These are phyloP conservation scores for Fusarium solani-melongenae DNA, from an alignment of 2,329 filamentous ascomycete genomes.

Conservation along the genomic window DNA sequence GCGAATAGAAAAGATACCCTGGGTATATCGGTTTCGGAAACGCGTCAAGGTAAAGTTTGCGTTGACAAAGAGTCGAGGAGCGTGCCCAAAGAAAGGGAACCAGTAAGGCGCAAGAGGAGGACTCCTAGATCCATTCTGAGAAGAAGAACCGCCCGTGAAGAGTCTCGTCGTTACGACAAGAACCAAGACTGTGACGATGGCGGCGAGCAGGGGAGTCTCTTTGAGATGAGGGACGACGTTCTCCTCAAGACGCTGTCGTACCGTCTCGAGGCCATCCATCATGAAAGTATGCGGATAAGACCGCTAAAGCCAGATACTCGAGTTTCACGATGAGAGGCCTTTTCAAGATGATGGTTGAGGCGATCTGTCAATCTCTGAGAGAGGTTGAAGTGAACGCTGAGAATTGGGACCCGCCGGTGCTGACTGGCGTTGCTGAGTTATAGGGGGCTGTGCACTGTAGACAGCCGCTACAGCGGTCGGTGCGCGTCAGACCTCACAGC, in stretches of 20 bases:
- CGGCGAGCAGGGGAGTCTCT: constrained; percentile 36
- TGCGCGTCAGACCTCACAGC: neutral
- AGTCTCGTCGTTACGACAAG: constrained; percentile 43
- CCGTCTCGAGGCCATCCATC: constrained; percentile 30
- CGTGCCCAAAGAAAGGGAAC: constrained; percentile 51
- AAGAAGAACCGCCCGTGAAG: constrained; percentile 48
- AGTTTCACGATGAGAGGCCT: neutral
- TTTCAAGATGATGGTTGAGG: constrained; percentile 2
- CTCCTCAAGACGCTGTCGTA: constrained; percentile 25
- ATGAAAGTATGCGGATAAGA: neutral
- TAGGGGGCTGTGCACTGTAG: constrained; percentile 32
- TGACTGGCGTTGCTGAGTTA: constrained; percentile 21
- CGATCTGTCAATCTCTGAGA: constrained; percentile 30
- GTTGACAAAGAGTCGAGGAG: constrained; percentile 46
- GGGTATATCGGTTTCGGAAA: constrained; percentile 46
- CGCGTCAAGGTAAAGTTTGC: constrained; percentile 45
- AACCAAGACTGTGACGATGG: constrained; percentile 40
- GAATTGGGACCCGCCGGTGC: constrained; percentile 30
- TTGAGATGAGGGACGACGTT: constrained; percentile 33
- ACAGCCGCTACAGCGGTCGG: constrained; percentile 2
- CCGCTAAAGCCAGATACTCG: neutral
- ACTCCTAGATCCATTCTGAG: constrained; percentile 27
- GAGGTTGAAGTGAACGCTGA: constrained; percentile 3
- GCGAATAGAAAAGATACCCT: constrained; percentile 51
- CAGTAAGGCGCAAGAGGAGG: constrained; percentile 48